Evolutionary conservation across 148 eudicot genomes (phyloP).

Genomic region (Dianthus caryophyllus): DNA sequence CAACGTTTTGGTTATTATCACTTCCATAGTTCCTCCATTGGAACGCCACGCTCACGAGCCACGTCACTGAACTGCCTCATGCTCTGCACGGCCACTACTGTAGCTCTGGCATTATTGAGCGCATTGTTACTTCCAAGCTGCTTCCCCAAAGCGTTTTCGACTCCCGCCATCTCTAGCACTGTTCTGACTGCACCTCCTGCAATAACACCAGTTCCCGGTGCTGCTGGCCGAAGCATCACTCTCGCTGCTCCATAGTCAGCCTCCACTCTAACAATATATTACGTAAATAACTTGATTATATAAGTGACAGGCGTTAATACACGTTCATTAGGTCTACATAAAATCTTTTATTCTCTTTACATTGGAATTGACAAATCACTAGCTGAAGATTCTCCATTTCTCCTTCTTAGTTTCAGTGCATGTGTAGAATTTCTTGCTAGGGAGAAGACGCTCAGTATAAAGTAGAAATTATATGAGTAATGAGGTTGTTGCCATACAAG

Average conservation of each 20-base stretch:
- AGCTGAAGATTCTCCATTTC: no score
- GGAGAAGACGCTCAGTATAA: not conserved
- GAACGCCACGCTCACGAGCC: constrained; percentile 84
- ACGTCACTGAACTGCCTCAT: constrained; percentile 89
- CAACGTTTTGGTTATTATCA: constrained; percentile 27
- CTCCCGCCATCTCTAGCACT: constrained; percentile 88
- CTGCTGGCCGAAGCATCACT: constrained; percentile 97
- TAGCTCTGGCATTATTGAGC: constrained; percentile 94
- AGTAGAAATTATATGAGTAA: not conserved
- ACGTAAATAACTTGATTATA: not conserved
- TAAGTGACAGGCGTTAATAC: not conserved
- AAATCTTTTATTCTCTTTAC: no score
- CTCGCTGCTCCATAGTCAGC: constrained; percentile 88
- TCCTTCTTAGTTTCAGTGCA: no score
- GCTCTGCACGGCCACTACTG: constrained; percentile 56
- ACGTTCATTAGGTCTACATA: no score
- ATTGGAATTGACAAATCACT: no score
- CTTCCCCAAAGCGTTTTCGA: constrained; percentile 88
- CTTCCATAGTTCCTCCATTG: constrained; percentile 98
- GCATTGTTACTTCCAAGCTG: constrained; percentile 87
- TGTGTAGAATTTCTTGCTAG: no score
- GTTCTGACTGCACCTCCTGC: constrained; percentile 89
- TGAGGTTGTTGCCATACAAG: not conserved
- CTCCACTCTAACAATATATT: constrained; percentile 43
- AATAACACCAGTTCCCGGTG: constrained; percentile 83